Evolutionary conservation across 75 land plant species (phyloP), one percentile per base, ranked within the genome.

Genomic region (Pinus tabuliformis): DNA sequence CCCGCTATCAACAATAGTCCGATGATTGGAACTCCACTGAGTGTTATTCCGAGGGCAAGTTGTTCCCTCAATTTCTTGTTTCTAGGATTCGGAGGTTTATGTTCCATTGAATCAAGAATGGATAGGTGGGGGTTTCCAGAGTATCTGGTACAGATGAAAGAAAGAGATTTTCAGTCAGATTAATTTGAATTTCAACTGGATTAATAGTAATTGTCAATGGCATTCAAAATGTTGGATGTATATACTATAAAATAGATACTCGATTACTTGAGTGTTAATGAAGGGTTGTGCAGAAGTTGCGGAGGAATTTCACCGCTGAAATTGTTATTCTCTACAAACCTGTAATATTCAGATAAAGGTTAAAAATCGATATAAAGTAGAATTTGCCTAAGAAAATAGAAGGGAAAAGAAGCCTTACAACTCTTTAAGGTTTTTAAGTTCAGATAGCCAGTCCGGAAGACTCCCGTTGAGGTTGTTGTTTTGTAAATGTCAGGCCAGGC

Each of bases 271-370:
- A 65, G 1, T 18, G 15, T 4, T 49, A 65, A 4, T 16, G 70
- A 37, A 30, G n/a, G 70, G 6, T 6, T 30, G 0, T 37, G 0
- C 6, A 65, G 21, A 37, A 65, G 70, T 3, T 37, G 20, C 0
- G 0, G 70, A 65, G 70, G 45, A 65, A 65, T 37, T 37, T 36
- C 49, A 37, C 70, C 70, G 36, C 49, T 65, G 45, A 65, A 65
- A 37, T 65, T 65, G 16, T 65, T 65, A 42, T 65, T 65, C 49
- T 66, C n/a, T 39, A 66, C 20, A 66, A 39, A 37, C 37, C 49
- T 66, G 70, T 18, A 18, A 66, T 1, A 18, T 16, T 17, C 21
- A 39, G 0, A 39, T 30, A 14, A 6, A 15, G 3, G 13, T 61
- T 9, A 61, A 18, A n/a, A 60, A 8, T 21, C 3, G 24, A 5